These are phyloP conservation scores for Gaultheria prostrata DNA, from an alignment of 148 eudicot genomes.

Conservation along the genomic window DNA sequence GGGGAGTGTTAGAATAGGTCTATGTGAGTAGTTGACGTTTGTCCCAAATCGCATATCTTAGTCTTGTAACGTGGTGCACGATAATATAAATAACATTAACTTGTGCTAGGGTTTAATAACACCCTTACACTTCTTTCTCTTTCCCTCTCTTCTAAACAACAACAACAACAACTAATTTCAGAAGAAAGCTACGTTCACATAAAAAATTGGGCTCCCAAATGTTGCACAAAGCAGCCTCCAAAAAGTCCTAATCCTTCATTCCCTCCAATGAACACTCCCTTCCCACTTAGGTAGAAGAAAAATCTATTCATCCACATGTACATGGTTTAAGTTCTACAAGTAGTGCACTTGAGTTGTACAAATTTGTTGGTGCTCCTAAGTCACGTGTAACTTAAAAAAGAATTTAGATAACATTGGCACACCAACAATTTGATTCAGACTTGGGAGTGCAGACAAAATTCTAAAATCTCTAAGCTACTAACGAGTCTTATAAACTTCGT, in stretches of 20 bases:
- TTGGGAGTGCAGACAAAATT: background rate
- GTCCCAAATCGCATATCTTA: no score
- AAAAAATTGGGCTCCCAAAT: background rate
- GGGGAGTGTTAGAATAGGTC: no score
- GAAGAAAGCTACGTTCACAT: background rate
- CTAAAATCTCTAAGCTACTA: background rate
- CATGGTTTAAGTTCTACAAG: background rate
- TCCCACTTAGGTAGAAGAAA: background rate
- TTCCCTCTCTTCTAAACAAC: no score
- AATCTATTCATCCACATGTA: background rate
- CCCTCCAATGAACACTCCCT: background rate
- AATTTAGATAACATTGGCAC: background rate
- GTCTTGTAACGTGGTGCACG: no score
- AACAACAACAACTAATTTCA: background rate
- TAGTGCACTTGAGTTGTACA: background rate
- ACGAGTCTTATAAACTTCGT: background rate
- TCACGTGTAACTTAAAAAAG: background rate
- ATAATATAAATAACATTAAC: no score
- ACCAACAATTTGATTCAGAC: background rate
- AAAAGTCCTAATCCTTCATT: background rate
- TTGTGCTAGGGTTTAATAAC: no score
- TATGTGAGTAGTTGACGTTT: no score
- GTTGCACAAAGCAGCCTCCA: background rate
- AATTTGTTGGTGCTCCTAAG: background rate
- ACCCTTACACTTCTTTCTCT: no score